Conservation (phyloP, 345 rosid genomes). For the Eucalyptus brandiana region DNA sequence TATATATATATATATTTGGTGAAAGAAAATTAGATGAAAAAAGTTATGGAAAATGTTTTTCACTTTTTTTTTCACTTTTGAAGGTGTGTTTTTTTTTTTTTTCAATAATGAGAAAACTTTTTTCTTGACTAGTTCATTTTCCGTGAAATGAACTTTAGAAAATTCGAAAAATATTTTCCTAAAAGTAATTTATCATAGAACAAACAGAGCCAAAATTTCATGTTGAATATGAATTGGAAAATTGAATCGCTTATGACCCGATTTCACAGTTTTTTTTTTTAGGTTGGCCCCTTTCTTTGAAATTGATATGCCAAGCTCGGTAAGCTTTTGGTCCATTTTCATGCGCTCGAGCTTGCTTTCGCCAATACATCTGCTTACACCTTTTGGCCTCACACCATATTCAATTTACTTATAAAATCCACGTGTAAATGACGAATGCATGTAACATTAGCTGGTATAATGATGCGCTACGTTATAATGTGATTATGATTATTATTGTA, state of each 20-base stretch:
- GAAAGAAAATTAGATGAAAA: fast-evolving
- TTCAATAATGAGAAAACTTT: fast-evolving
- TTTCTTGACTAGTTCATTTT: fast-evolving
- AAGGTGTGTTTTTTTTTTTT: too few relatives aligned
- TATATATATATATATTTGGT: too few relatives aligned
- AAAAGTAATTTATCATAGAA: too few relatives aligned
- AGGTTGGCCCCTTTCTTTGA: background rate
- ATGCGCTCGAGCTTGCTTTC: background rate
- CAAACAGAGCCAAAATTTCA: fast-evolving
- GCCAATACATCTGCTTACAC: fast-evolving
- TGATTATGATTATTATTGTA: background rate
- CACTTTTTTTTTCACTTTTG: too few relatives aligned
- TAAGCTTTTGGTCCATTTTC: background rate
- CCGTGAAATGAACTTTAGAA: fast-evolving
- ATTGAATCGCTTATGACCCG: background rate
- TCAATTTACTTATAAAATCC: background rate
- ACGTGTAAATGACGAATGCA: background rate
- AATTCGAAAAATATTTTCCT: fast-evolving
- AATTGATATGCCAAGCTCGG: background rate
- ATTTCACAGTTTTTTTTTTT: background rate
- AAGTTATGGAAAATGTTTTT: fast-evolving
- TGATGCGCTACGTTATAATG: background rate
- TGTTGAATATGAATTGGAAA: fast-evolving
- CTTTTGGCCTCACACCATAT: background rate
- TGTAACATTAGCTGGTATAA: background rate